Evolutionary conservation across 345 rosid species (phyloP).

Genomic region (Aquilaria sinensis): DNA sequence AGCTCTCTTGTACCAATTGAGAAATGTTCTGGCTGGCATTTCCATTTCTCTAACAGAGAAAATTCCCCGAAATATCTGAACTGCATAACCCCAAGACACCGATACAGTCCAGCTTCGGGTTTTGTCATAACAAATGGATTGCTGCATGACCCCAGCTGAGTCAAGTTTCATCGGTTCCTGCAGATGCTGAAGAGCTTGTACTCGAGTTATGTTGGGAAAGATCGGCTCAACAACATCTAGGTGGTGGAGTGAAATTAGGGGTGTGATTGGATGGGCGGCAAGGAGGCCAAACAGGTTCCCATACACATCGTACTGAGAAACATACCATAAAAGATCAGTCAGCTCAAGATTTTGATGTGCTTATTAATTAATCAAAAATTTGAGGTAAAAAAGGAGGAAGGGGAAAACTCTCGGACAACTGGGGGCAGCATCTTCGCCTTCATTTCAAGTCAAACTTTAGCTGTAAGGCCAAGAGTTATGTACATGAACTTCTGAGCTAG

Average conservation of each 20-base stretch:
- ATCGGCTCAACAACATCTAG: constrained; percentile 54
- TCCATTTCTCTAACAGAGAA: constrained; percentile 42
- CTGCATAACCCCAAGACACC: constrained; percentile 76
- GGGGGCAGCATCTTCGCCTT: too few relatives aligned
- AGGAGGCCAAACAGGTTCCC: constrained; percentile 58
- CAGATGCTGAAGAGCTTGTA: constrained; percentile 39
- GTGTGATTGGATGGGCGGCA: constrained; percentile 71
- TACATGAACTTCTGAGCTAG: too few relatives aligned
- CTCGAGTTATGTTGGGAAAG: constrained; percentile 46
- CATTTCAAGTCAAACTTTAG: too few relatives aligned
- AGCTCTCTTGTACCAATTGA: constrained; percentile 42
- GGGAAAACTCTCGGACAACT: too few relatives aligned
- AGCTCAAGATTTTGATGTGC: background rate
- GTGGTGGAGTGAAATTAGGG: constrained; percentile 71
- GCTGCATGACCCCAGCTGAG: constrained; percentile 61
- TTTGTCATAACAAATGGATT: constrained; percentile 61
- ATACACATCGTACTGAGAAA: constrained; percentile 47
- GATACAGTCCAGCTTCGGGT: constrained; percentile 59
- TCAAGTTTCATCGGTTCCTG: constrained; percentile 38
- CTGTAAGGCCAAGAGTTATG: too few relatives aligned
- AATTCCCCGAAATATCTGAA: constrained; percentile 49
- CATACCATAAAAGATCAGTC: background rate
- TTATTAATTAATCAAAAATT: too few relatives aligned
- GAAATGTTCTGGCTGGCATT: constrained; percentile 49
- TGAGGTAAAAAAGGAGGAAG: too few relatives aligned